A percentile compares a stretch with the other conserved stretches of the same genome.
These are phyloP conservation scores for Poa annua DNA, from an alignment of 176 grass and related monocot genomes.

Conservation along the genomic window DNA sequence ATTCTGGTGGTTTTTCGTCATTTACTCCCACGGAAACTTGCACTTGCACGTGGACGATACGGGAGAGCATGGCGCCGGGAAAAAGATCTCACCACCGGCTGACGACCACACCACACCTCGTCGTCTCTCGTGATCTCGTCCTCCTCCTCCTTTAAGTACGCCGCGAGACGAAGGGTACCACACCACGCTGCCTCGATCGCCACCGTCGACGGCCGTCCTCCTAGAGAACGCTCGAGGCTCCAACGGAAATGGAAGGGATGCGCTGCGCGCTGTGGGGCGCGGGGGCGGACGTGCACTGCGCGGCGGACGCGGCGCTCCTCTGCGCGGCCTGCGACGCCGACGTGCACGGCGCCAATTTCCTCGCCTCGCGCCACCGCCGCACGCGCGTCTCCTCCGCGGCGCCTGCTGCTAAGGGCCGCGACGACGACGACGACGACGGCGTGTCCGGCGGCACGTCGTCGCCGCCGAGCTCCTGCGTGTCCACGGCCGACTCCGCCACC, in stretches of 20 bases:
- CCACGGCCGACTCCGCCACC: constrained; percentile 49
- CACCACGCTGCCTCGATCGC: neutral
- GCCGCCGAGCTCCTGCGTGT: constrained; percentile 54
- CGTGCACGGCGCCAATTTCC: constrained; percentile 94
- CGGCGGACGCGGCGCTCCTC: constrained; percentile 70
- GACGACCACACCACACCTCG: neutral
- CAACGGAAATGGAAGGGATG: neutral
- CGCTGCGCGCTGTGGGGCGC: constrained; percentile 64
- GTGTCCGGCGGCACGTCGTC: constrained; percentile 14
- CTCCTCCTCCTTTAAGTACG: neutral
- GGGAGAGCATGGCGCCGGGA: too few relatives aligned
- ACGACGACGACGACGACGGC: too few relatives aligned
- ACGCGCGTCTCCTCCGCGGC: constrained; percentile 7
- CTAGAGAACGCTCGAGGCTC: too few relatives aligned
- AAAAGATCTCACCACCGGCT: neutral
- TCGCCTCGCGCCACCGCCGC: constrained; percentile 75
- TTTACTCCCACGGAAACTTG: too few relatives aligned
- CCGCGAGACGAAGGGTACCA: neutral
- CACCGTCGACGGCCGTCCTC: neutral
- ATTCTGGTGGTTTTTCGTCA: too few relatives aligned
- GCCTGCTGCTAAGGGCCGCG: neutral
- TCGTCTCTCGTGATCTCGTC: neutral
- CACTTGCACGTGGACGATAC: constrained; percentile 15
- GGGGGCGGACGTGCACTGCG: constrained; percentile 73
- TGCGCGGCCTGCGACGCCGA: constrained; percentile 69